Conservation (phyloP, 441 rosid genomes). For the Pelargonium citronellum region DNA sequence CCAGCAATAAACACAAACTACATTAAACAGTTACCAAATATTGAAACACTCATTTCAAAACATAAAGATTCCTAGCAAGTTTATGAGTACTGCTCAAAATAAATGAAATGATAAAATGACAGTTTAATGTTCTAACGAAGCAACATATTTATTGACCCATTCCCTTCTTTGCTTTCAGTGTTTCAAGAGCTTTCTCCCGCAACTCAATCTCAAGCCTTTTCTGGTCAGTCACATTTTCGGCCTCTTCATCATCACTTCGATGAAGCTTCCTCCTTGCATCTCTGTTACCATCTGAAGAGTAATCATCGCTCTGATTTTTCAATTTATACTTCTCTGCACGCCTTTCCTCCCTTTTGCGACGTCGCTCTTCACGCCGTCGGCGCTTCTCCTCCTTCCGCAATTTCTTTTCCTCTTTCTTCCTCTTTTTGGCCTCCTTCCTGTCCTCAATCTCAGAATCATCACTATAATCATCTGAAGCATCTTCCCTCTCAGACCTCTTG, state of each 20-base stretch:
- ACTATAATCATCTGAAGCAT: slow-evolving; percentile 52
- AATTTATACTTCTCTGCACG: slow-evolving; percentile 58
- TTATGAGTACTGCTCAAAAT: slow-evolving; percentile 19
- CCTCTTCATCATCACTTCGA: slow-evolving; percentile 40
- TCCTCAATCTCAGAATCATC: slow-evolving; percentile 61
- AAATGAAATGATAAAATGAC: slow-evolving; percentile 21
- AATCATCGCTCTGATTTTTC: slow-evolving; percentile 40
- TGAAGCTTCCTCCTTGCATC: slow-evolving; percentile 27
- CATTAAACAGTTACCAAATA: slow-evolving; percentile 33
- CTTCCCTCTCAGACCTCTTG: slow-evolving; percentile 54
- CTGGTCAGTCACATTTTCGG: slow-evolving; percentile 40
- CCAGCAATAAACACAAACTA: slow-evolving; percentile 48
- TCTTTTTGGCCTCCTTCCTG: slow-evolving; percentile 78
- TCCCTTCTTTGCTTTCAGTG: slow-evolving; percentile 94
- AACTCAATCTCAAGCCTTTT: slow-evolving; percentile 88
- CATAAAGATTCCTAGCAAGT: slow-evolving; percentile 25
- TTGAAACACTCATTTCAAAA: slow-evolving; percentile 15
- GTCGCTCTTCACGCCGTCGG: slow-evolving; percentile 69
- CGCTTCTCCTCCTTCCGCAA: slow-evolving; percentile 74
- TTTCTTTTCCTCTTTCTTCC: slow-evolving; percentile 85
- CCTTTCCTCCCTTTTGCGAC: slow-evolving; percentile 66
- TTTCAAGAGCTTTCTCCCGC: slow-evolving; percentile 86
- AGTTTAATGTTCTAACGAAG: slow-evolving; percentile 23
- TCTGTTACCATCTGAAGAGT: slow-evolving; percentile 51
- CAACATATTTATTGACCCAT: slow-evolving; percentile 38